These are phyloP conservation scores for Ascomycota sp. DNA, from an alignment of 2,329 filamentous ascomycete species.

Conservation along the genomic window DNA sequence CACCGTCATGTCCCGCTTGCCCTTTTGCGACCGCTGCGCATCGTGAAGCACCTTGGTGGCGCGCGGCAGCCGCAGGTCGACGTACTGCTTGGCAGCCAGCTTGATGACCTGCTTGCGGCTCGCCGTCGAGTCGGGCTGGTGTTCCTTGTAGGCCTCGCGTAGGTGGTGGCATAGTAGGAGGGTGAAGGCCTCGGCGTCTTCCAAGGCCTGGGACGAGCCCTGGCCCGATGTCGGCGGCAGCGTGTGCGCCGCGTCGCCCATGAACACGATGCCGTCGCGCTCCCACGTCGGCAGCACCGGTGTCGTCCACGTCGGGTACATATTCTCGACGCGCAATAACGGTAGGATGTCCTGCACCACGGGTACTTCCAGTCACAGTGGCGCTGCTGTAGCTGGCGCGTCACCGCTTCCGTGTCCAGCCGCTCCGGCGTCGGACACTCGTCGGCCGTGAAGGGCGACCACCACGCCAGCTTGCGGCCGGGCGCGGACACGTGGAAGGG, in stretches of 20 bases:
- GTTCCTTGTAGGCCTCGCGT: background rate
- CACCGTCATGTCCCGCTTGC: conserved; percentile 4
- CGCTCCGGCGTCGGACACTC: conserved; percentile 3
- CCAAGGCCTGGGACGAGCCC: conserved; percentile 5
- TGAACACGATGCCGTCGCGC: conserved; percentile 5
- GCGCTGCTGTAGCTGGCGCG: conserved; percentile 4
- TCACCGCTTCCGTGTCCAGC: conserved; percentile 5
- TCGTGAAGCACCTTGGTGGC: conserved; percentile 4
- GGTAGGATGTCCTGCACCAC: conserved; percentile 4
- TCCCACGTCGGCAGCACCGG: conserved; percentile 6
- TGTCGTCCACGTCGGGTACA: conserved; percentile 7
- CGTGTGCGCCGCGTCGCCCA: conserved; percentile 7
- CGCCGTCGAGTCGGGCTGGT: background rate
- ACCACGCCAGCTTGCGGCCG: conserved; percentile 5
- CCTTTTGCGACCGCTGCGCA: conserved; percentile 3
- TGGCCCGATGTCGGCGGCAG: conserved; percentile 6
- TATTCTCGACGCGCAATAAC: conserved; percentile 2
- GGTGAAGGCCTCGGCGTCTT: conserved; percentile 5
- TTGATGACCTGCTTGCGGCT: conserved; percentile 3
- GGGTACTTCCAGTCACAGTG: conserved; percentile 5
- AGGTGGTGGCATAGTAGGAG: conserved; percentile 5
- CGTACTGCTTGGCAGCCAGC: conserved; percentile 5
- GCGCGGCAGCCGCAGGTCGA: conserved; percentile 4
- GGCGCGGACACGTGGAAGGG: conserved; percentile 4
- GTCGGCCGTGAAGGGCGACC: conserved; percentile 5